phyloP scores from a whole-genome alignment of 148 eudicot species.

The Fagopyrum homotropicum region DNA sequence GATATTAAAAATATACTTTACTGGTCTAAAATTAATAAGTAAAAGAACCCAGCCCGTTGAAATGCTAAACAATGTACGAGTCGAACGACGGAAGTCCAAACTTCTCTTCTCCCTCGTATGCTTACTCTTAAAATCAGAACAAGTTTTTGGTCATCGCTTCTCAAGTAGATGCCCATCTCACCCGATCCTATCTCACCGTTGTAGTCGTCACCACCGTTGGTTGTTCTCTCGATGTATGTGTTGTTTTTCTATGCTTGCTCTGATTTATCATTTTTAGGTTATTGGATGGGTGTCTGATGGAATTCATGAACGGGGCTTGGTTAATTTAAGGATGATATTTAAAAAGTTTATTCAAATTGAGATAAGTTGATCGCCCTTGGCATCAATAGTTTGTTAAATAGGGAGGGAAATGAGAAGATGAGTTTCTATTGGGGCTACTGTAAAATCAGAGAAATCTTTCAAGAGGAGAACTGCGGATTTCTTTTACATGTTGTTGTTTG shows the following conservation, averaged over 20 bases:
- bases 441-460: slow-evolving; percentile 92
- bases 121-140: not conserved
- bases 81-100: too few species aligned
- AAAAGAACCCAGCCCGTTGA: too few species aligned
- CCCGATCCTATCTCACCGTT: slow-evolving; percentile 93
- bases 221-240: slow-evolving; percentile 80
- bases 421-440: slow-evolving; percentile 33
- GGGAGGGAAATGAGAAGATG: not conserved
- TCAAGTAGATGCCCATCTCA: slow-evolving; percentile 87
- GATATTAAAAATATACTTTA: too few species aligned
- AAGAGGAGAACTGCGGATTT: slow-evolving; percentile 95
- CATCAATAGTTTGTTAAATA: not conserved
- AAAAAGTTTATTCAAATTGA: not conserved
- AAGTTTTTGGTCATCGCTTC: not conserved
- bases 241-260: not conserved
- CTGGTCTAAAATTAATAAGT: too few species aligned
- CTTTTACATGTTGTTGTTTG: slow-evolving; percentile 93
- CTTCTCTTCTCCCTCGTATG: too few species aligned
- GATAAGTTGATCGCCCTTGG: not conserved
- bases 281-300: not conserved
- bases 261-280: not conserved
- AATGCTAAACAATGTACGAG: too few species aligned
- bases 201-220: slow-evolving; percentile 73
- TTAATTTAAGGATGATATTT: not conserved
- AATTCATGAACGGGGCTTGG: not conserved